Evolutionary conservation across 495 filamentous ascomycete species (phyloP), one percentile per base, ranked within the genome.

Genomic region (Cairneyella variabilis): DNA sequence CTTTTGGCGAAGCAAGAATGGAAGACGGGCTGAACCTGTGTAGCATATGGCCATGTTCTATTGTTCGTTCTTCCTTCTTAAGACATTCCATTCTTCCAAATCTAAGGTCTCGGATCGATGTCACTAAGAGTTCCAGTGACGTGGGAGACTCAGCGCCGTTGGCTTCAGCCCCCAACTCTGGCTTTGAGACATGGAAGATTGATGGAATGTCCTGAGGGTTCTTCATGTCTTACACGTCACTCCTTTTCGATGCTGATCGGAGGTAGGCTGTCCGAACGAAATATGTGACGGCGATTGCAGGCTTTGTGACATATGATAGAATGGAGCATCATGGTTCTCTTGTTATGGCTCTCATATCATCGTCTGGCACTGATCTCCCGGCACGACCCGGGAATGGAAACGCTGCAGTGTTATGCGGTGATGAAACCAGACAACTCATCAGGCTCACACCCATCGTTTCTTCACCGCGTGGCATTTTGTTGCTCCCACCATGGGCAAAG

Each of bases 81-180:
- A 54, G 51, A 54, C 32, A 54, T 48, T 45, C 42, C 41, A 40
- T 45, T 37, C 22, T 45, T 17, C 38, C 8, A 43, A 39, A 32
- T 30, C 22, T 20, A 46, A 6, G 22, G 43, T 48, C 20, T 47
- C 36, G 32, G 51, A 45, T 25, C 2, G 8, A 50, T 43, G 53
- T 42, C 25, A 27, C 53, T 36, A 17, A 46, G 8, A 48, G 27
- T 54, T 25, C 20, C 34, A 49, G 43, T 20, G 26, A 41, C 53
- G 26, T 44, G 45, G 37, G 23, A 37, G 36, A 25, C 46, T 42
- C 22, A 49, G 26, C 20, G 39, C 38, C 39, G 21, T 43, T 14
- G 21, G 22, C 17, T 53, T 44, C 50, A 53, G 38, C 38, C 39
- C 50, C 26, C 23, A 37, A 26, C 10, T 5, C 8, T 5, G 16